phyloP scores from a whole-genome alignment of 306 rosid species.

The Ceratonia siliqua region DNA sequence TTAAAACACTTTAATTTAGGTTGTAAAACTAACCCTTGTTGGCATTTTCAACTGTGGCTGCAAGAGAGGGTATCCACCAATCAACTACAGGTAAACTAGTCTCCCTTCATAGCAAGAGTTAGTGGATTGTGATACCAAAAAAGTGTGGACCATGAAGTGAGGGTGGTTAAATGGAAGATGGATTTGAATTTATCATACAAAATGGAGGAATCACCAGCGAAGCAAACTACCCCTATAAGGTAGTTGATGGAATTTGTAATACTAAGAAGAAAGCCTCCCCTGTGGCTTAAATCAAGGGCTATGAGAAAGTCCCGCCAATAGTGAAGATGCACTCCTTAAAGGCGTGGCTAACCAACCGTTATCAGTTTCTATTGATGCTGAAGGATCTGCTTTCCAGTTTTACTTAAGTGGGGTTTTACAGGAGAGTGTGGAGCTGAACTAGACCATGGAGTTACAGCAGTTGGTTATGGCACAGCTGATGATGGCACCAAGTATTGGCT shows the following conservation, averaged over 20 bases:
- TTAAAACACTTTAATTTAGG: too few relatives aligned
- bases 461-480: background rate
- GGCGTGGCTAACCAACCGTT: slow-evolving; percentile 3
- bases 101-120: background rate
- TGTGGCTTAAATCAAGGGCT: slow-evolving; percentile 6
- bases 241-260: background rate
- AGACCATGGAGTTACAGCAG: background rate
- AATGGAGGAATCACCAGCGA: slow-evolving; percentile 13
- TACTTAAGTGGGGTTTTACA: slow-evolving; percentile 1
- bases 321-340: background rate
- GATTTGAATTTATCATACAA: background rate
- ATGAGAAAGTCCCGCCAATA: background rate
- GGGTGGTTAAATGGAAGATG: background rate
- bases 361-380: background rate
- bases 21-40: too few relatives aligned
- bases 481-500: background rate
- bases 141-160: background rate
- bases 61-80: slow-evolving; percentile 19
- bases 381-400: background rate
- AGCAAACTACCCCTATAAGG: slow-evolving; percentile 4
- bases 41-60: background rate
- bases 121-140: slow-evolving; percentile 13
- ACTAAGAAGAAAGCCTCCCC: background rate
- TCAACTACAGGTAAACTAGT: background rate
- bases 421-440: slow-evolving; percentile 16